phyloP scores from a whole-genome alignment of 148 eudicot genomes.

The Spergularia bocconei region DNA sequence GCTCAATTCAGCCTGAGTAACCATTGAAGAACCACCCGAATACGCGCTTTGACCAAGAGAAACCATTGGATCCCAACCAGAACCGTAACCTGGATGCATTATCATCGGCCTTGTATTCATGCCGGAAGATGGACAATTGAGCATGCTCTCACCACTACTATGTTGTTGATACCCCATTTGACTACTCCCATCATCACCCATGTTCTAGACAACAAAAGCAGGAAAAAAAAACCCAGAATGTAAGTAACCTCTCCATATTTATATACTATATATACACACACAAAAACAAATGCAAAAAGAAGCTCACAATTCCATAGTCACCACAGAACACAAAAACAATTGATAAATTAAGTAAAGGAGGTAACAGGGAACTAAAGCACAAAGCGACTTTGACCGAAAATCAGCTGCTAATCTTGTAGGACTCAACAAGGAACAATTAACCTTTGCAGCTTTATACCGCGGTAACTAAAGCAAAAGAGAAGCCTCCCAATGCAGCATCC shows the following conservation, averaged over 20 bases:
- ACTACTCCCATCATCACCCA: conserved; percentile 65
- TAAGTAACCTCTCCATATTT: conserved; percentile 24
- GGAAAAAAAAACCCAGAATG: conserved; percentile 27
- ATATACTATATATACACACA: conserved; percentile 17
- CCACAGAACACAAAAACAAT: conserved; percentile 25
- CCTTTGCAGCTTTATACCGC: conserved; percentile 78
- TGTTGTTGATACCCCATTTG: conserved; percentile 56
- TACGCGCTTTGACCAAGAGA: conserved; percentile 48
- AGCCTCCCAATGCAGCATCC: conserved; percentile 55
- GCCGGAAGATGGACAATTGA: conserved; percentile 51
- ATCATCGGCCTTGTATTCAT: conserved; percentile 35
- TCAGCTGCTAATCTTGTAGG: conserved; percentile 62
- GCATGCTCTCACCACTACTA: conserved; percentile 35
- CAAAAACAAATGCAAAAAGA: conserved; percentile 22
- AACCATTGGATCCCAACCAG: conserved; percentile 74
- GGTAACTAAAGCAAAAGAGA: conserved; percentile 58
- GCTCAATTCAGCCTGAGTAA: conserved; percentile 43
- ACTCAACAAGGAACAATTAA: conserved; percentile 83
- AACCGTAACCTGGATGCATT: conserved; percentile 41
- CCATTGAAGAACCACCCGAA: conserved; percentile 53
- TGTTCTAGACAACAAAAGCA: conserved; percentile 41
- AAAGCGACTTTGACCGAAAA: conserved; percentile 69
- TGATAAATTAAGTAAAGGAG: conserved; percentile 27
- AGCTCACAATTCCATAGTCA: conserved; percentile 37
- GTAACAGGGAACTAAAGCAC: conserved; percentile 33